Conservation (phyloP, 129 eudicot genomes). For the Scalesia atractyloides region DNA sequence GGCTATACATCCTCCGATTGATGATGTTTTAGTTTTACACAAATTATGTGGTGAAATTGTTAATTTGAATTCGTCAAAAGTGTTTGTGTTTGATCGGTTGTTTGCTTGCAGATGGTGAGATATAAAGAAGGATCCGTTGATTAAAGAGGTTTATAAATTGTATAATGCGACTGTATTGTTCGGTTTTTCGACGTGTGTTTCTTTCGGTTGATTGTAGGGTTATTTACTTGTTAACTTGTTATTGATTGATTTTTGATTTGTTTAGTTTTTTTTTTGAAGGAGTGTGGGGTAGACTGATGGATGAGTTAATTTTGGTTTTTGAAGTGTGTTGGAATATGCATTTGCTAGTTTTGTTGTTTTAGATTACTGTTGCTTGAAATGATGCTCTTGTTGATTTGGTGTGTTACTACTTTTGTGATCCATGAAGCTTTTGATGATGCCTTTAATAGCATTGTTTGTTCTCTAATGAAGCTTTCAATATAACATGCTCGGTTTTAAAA, state of each 20-base stretch:
- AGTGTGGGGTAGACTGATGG: conserved; percentile 10
- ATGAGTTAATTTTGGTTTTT: conserved; percentile 12
- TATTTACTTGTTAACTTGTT: conserved; percentile 6
- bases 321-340: conserved; percentile 14
- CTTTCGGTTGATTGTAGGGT: background rate
- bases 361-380: conserved; percentile 14
- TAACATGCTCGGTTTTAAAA: background rate
- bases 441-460: background rate
- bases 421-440: background rate
- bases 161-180: conserved; percentile 43
- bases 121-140: conserved; percentile 18
- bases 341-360: background rate
- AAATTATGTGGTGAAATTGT: conserved; percentile 14
- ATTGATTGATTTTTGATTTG: conserved; percentile 24
- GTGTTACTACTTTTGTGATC: background rate
- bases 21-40: conserved; percentile 11
- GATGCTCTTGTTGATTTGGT: conserved; percentile 12
- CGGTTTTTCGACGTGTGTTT: conserved; percentile 34
- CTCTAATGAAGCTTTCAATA: background rate
- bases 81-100: conserved; percentile 34
- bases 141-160: too few species aligned
- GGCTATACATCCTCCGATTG: conserved; percentile 14
- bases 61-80: background rate
- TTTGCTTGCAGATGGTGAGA: conserved; percentile 36
- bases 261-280: background rate